Conservation (phyloP, 2,329 filamentous ascomycete genomes). For the Echinosphaeria canescens region DNA sequence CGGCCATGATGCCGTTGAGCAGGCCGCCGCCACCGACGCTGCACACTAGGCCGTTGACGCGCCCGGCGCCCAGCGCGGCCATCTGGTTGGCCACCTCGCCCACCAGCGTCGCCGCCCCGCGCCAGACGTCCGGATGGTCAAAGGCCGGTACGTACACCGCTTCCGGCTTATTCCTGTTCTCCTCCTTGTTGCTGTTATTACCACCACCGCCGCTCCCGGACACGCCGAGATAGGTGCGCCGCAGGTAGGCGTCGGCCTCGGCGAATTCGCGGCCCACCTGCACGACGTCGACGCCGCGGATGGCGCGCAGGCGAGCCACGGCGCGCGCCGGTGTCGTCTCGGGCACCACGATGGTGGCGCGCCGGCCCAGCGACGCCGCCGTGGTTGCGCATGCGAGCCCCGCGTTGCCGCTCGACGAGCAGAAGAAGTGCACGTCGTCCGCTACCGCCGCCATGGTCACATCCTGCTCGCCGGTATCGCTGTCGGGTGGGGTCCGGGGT, state of each 20-base stretch:
- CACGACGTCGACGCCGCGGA: constrained; percentile 45
- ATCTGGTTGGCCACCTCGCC: constrained; percentile 18
- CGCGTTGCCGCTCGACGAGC: constrained; percentile 57
- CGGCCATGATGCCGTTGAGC: constrained; percentile 43
- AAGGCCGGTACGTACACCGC: constrained; percentile 46
- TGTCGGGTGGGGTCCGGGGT: no score
- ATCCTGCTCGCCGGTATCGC: no score
- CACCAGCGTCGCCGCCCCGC: constrained; percentile 35
- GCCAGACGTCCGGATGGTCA: constrained; percentile 43
- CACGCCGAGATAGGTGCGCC: constrained; percentile 23
- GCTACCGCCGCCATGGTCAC: no score
- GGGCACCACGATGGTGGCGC: constrained; percentile 54
- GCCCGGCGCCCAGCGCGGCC: constrained; percentile 7
- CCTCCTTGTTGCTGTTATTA: no score
- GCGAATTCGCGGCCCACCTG: constrained; percentile 43
- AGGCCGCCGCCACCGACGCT: constrained; percentile 52
- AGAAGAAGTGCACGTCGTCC: constrained; percentile 48
- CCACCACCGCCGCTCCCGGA: constrained; percentile 14
- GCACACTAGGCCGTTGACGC: constrained; percentile 41
- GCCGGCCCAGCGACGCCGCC: constrained; percentile 34
- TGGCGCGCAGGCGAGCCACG: constrained; percentile 40
- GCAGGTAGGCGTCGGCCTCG: constrained; percentile 46
- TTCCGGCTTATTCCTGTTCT: constrained; percentile 1
- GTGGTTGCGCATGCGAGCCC: constrained; percentile 62
- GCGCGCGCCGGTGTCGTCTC: constrained; percentile 40